Percentiles rank a stretch among this genome's conserved stretches.
Conservation (phyloP, 2,329 filamentous ascomycete genomes). For the Aschersonia sp. region DNA sequence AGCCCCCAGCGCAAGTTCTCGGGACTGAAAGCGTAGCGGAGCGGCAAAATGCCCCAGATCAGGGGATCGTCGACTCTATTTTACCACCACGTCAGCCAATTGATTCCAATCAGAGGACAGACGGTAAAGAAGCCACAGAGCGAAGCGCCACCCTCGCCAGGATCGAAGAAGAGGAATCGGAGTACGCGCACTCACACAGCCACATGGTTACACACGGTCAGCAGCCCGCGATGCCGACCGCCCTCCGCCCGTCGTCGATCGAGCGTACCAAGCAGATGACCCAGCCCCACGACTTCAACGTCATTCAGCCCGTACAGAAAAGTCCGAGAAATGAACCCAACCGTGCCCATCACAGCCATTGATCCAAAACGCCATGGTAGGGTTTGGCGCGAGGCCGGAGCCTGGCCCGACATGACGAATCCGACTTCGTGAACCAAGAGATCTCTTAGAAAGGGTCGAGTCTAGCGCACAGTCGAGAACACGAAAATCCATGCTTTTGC, state of each 20-base stretch:
- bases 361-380: constrained; percentile 61
- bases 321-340: constrained; percentile 53
- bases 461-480: background rate
- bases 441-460: background rate
- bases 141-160: no score
- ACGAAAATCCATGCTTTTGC: background rate
- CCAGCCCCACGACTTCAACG: constrained; percentile 63
- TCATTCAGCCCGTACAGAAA: constrained; percentile 66
- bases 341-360: constrained; percentile 58
- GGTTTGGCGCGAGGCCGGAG: constrained; percentile 31
- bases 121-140: no score
- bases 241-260: constrained; percentile 51
- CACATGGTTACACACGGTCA: constrained; percentile 49
- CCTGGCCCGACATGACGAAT: constrained; percentile 8
- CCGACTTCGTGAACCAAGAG: background rate
- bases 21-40: constrained; percentile 56
- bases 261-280: constrained; percentile 59
- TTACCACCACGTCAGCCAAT: background rate
- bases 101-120: background rate
- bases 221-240: constrained; percentile 57
- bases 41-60: constrained; percentile 79
- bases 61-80: constrained; percentile 81
- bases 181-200: constrained; percentile 16
- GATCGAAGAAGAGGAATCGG: background rate
- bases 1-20: constrained; percentile 76